Evolutionary conservation across 306 rosid genomes (phyloP).

Genomic region (Crataegus laevigata): DNA sequence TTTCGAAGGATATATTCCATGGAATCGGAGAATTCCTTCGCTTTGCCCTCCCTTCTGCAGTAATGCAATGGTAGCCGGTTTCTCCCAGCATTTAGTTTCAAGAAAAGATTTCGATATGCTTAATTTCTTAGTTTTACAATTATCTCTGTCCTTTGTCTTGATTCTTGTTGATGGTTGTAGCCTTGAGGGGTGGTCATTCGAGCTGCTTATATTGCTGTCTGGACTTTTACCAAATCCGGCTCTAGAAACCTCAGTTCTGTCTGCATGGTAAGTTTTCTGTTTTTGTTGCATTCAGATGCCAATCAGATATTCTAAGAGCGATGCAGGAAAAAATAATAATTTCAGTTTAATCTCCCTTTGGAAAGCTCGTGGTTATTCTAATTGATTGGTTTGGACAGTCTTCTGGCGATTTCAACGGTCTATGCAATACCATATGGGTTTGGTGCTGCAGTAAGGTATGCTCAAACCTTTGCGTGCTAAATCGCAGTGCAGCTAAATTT

Average conservation of each 20-base stretch:
- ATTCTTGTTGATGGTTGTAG: constrained; percentile 7
- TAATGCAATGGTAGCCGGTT: constrained; percentile 39
- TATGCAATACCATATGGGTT: constrained; percentile 10
- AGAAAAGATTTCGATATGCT: not conserved
- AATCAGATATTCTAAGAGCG: not conserved
- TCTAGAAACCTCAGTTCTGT: constrained; percentile 60
- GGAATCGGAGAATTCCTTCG: constrained; percentile 45
- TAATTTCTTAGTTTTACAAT: too few relatives aligned
- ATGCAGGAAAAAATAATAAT: not conserved
- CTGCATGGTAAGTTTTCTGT: constrained; percentile 30
- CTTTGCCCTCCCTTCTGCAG: constrained; percentile 48
- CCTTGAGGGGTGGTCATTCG: constrained; percentile 60
- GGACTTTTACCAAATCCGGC: constrained; percentile 58
- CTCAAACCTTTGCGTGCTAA: not conserved
- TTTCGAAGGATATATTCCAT: constrained; percentile 37
- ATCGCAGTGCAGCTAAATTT: too few relatives aligned
- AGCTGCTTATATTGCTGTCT: constrained; percentile 41
- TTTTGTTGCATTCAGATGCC: not conserved
- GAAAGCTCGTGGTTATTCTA: not conserved
- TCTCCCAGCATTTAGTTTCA: not conserved
- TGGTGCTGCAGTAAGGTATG: constrained; percentile 20
- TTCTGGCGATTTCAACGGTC: not conserved
- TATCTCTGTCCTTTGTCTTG: not conserved
- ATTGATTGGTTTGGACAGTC: not conserved
- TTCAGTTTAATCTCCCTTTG: not conserved